These are phyloP conservation scores for Chloris gayana DNA, from an alignment of 176 grass and related monocot genomes.

Conservation along the genomic window DNA sequence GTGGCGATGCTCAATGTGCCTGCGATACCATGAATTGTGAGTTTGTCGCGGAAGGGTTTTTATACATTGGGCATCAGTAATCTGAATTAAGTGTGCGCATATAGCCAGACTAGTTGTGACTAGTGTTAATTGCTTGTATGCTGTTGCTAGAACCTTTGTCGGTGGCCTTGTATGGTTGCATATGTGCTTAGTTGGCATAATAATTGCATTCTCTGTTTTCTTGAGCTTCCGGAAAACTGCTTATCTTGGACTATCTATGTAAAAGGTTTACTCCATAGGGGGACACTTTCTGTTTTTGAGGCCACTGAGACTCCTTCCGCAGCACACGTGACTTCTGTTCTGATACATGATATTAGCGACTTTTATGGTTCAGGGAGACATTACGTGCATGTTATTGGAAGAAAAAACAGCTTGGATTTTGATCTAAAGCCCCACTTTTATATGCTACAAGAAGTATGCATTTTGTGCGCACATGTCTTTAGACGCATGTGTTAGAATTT, in stretches of 20 bases:
- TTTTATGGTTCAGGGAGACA: slow-evolving; percentile 12
- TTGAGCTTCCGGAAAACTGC: neutral
- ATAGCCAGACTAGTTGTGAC: slow-evolving; percentile 3
- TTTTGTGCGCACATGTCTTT: neutral
- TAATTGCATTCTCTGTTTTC: neutral
- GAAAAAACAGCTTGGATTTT: neutral
- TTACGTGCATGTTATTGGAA: neutral
- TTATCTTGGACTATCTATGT: neutral
- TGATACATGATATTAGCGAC: neutral
- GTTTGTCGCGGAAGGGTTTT: neutral
- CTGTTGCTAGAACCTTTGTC: neutral
- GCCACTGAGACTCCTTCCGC: neutral
- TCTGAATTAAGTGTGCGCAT: neutral
- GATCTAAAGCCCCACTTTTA: neutral
- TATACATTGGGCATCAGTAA: neutral
- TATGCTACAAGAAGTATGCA: neutral
- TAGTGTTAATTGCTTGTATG: neutral
- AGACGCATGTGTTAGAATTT: too few relatives aligned
- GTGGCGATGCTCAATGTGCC: neutral
- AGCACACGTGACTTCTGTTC: neutral
- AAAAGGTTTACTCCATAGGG: slow-evolving; percentile 4
- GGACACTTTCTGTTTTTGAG: neutral
- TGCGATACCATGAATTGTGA: neutral
- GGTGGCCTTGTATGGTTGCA: neutral
- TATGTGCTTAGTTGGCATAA: slow-evolving; percentile 12